Conservation (phyloP, 129 eudicot species). For the Pittosporum tobira region DNA sequence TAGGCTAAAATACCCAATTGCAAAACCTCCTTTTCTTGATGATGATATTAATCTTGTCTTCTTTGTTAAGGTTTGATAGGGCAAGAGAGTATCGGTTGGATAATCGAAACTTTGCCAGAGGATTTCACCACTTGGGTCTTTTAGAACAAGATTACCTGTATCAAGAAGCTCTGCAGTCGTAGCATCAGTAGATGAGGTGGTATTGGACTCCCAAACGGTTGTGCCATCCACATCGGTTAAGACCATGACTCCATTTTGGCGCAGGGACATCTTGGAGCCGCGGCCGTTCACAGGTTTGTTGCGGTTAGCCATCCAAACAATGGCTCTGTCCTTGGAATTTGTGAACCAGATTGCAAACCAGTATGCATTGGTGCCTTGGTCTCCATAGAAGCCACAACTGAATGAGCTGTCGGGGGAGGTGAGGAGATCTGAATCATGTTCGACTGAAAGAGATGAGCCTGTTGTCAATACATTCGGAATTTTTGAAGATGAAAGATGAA, state of each 20-base stretch:
- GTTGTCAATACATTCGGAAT: conserved; percentile 1
- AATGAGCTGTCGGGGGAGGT: conserved; percentile 31
- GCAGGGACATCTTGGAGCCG: conserved; percentile 27
- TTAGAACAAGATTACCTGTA: conserved; percentile 35
- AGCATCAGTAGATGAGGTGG: conserved; percentile 22
- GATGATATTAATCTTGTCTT: not conserved
- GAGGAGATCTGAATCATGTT: conserved; percentile 16
- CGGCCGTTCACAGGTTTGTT: conserved; percentile 39
- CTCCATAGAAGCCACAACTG: conserved; percentile 35
- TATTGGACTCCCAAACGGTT: conserved; percentile 34
- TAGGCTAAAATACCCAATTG: not conserved
- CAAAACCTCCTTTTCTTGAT: conserved; percentile 1
- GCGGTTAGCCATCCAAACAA: conserved; percentile 46
- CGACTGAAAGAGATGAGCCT: conserved; percentile 31
- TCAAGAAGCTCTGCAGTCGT: conserved; percentile 32
- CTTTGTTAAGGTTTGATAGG: conserved; percentile 1
- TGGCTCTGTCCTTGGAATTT: conserved; percentile 32
- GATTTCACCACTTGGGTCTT: not conserved
- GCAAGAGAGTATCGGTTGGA: conserved; percentile 26
- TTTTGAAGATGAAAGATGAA: conserved; percentile 17
- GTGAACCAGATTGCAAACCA: conserved; percentile 53
- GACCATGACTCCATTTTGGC: conserved; percentile 28
- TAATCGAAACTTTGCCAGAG: conserved; percentile 25
- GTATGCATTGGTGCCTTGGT: conserved; percentile 27
- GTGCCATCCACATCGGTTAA: conserved; percentile 33